Base-by-base conservation (phyloP, 805 yeast genomes). In the Ogataea pilisensis region DNA sequence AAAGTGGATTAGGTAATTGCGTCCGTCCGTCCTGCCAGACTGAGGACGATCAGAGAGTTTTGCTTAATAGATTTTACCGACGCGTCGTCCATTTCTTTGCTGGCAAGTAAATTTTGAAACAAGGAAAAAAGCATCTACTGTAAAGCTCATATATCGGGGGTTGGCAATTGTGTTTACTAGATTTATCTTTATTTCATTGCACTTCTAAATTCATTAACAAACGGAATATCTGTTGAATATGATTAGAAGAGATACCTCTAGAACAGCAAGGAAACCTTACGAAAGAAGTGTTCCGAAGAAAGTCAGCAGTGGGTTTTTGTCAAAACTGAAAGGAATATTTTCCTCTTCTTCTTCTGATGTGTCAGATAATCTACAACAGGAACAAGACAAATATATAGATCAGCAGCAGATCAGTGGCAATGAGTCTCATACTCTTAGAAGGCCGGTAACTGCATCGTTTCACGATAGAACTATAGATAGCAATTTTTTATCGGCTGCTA, bases 221-320 rank as follows among this genome's bases (percentile, higher is more conserved):
- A n/a, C n/a, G n/a, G n/a, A n/a, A n/a, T n/a, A n/a, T n/a, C n/a
- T 14, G 13, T 21, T 14, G 13, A 32, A 13, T 14, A 53, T 51
- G 58, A 48, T 51, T 22, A 43, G 55, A 39, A 42, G 54, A 35
- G 55, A 50, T 20, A 43, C 31, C 11, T 14, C 20, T 7, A 44
- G 46, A 21, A 20, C 38, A 9, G 42, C 37, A 27, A 31, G 38
- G 31, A 53, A 48, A 34, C 51, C 54, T 9, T 49, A 50, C 31
- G 52, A 50, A 29, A 46, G 50, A 27, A 39, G 46, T 12, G 35
- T 24, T 37, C 26, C 31, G 18, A 29, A 25, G 17, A 29, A 31
- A 27, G 17, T 34, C 16, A 32, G 24, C 28, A 26, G 34, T 9
- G 55, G 55, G 4, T 31, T 46, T 31, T 40, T 49, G 8, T 48